Percentiles rank a stretch among this genome's conserved stretches.
Evolutionary conservation across 306 rosid species (phyloP).

Genomic region (Vicia faba): DNA sequence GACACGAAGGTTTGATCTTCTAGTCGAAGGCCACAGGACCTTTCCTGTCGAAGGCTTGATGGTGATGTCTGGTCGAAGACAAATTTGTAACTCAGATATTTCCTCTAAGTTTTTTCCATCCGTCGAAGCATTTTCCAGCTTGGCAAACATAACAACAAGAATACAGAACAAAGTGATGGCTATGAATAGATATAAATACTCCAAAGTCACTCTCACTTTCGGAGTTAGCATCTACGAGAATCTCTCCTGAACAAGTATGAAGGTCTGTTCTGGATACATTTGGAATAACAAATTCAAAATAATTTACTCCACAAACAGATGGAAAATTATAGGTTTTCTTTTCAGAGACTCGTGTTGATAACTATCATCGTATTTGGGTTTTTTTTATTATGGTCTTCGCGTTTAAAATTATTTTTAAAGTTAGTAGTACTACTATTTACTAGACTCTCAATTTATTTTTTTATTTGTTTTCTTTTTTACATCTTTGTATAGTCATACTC

Average conservation of each 20-base stretch:
- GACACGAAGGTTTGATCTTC: too few relatives aligned
- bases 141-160: constrained; percentile 98
- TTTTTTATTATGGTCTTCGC: background rate
- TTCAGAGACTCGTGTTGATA: background rate
- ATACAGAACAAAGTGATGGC: constrained; percentile 91
- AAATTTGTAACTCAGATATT: too few relatives aligned
- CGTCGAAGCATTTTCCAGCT: too few relatives aligned
- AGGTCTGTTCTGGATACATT: constrained; percentile 99
- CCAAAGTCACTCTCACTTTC: constrained; percentile 81
- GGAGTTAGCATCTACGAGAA: constrained; percentile 91
- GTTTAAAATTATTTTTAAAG: too few relatives aligned
- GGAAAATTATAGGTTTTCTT: constrained; percentile 22
- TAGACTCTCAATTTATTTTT: too few relatives aligned
- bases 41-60: too few relatives aligned
- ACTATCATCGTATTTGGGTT: background rate
- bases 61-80: too few relatives aligned
- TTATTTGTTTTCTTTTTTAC: too few relatives aligned
- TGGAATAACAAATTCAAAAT: background rate
- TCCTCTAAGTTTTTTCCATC: too few relatives aligned
- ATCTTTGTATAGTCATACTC: too few relatives aligned
- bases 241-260: constrained; percentile 92
- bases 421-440: too few relatives aligned
- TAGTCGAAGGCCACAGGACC: too few relatives aligned
- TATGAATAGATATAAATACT: constrained; percentile 70
- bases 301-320: constrained; percentile 41